A percentile compares a stretch with the other conserved stretches of the same genome.
phyloP scores from a whole-genome alignment of 179 eudicot species.

The Gypsophila paniculata region DNA sequence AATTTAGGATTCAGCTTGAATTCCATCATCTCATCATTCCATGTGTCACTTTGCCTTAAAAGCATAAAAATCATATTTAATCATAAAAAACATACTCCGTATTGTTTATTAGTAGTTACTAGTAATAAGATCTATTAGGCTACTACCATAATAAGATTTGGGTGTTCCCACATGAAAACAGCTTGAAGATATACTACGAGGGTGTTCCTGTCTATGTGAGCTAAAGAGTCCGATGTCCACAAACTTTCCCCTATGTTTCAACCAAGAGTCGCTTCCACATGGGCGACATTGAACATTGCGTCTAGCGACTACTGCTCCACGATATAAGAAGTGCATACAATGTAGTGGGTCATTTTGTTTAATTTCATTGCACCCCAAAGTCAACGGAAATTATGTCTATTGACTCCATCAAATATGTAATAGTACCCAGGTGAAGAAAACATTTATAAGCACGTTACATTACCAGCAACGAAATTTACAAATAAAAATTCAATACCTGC shows the following conservation, averaged over 20 bases:
- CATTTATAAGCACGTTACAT: background rate
- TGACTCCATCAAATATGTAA: background rate
- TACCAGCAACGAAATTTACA: background rate
- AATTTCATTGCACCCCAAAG: background rate
- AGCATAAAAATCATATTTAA: slow-evolving; percentile 9
- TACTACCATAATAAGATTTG: background rate
- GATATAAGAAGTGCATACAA: background rate
- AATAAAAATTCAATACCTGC: slow-evolving; percentile 44
- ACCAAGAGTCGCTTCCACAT: too few relatives aligned
- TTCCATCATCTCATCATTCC: slow-evolving; percentile 55
- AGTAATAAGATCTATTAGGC: background rate
- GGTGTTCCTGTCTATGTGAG: too few relatives aligned
- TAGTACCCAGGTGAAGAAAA: background rate
- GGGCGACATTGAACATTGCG: too few relatives aligned
- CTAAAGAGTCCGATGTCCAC: too few relatives aligned
- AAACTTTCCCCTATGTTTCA: too few relatives aligned
- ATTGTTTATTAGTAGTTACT: background rate
- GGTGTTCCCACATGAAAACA: background rate
- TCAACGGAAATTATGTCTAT: background rate
- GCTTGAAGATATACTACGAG: background rate
- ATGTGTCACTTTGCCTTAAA: slow-evolving; percentile 35
- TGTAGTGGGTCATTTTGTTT: background rate
- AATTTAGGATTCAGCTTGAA: slow-evolving; percentile 55
- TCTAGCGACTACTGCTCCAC: background rate
- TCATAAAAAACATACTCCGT: too few relatives aligned